phyloP scores from a whole-genome alignment of 495 filamentous ascomycete genomes.

The Bryoglossum gracile region DNA sequence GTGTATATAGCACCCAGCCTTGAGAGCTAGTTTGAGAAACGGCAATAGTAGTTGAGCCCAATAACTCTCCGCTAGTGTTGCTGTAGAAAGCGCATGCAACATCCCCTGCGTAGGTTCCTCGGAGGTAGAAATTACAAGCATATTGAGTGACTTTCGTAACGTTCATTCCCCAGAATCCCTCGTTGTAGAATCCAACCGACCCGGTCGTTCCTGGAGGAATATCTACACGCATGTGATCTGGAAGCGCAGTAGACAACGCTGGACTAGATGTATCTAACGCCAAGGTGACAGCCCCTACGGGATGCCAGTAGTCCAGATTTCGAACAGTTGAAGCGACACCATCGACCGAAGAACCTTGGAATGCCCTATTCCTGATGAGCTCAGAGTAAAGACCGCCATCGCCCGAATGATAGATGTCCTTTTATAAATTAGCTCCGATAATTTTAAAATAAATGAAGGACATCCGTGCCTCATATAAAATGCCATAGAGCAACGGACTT shows the following conservation, averaged over 20 bases:
- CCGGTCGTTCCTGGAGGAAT: constrained; percentile 31
- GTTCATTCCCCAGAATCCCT: constrained; percentile 38
- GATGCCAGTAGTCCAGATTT: constrained; percentile 3
- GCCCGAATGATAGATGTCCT: constrained; percentile 7
- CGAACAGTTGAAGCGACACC: constrained; percentile 29
- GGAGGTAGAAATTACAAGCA: constrained; percentile 37
- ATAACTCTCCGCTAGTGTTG: constrained; percentile 27
- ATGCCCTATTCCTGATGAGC: background rate
- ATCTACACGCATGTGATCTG: constrained; percentile 42
- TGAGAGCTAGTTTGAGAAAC: constrained; percentile 27
- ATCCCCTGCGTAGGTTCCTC: constrained; percentile 27
- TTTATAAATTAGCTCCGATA: background rate
- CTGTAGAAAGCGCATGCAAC: constrained; percentile 24
- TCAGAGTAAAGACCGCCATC: constrained; percentile 20
- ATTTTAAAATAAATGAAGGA: background rate
- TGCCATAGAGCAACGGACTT: constrained; percentile 46
- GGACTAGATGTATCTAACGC: constrained; percentile 29
- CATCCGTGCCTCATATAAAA: constrained; percentile 47
- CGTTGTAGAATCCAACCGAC: constrained; percentile 39
- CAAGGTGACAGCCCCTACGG: constrained; percentile 34
- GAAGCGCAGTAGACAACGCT: constrained; percentile 37
- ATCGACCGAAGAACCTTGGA: constrained; percentile 9
- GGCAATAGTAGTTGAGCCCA: constrained; percentile 30
- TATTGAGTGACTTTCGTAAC: constrained; percentile 35
- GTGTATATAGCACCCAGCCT: constrained; percentile 28